Percentiles rank a stretch among this genome's conserved stretches.
Conservation (phyloP, 164 flowering plant genomes). For the Cinnamomum chago region DNA sequence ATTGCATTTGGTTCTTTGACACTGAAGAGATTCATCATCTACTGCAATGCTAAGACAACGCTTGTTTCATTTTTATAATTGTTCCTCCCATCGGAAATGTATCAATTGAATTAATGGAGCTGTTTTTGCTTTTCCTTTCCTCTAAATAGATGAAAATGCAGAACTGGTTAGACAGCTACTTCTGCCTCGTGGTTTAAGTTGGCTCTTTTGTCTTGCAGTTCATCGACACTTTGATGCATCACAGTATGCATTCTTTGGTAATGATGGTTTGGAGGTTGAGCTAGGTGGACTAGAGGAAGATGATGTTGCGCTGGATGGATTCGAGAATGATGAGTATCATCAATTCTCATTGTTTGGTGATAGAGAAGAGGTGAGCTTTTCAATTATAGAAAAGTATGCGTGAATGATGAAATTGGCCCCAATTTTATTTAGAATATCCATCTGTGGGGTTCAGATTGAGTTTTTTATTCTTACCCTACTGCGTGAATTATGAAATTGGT, state of each 20-base stretch:
- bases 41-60: neutral
- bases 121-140: neutral
- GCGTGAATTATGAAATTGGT: neutral
- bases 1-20: neutral
- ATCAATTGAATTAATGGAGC: neutral
- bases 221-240: constrained; percentile 54
- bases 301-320: constrained; percentile 22
- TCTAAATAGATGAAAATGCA: neutral
- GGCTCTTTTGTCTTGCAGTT: constrained; percentile 23
- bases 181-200: neutral
- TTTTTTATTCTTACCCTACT: no score
- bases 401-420: neutral
- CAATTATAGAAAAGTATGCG: no score
- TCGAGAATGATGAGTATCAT: constrained; percentile 41
- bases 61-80: neutral
- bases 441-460: neutral
- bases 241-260: constrained; percentile 66
- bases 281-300: constrained; percentile 65
- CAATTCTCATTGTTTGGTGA: constrained; percentile 23
- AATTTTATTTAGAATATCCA: neutral
- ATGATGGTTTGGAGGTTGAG: constrained; percentile 47
- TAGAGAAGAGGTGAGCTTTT: constrained; percentile 46
- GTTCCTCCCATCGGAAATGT: neutral
- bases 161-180: neutral
- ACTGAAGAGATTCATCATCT: neutral